These are phyloP conservation scores for Aspergillus mulundensis DNA, from an alignment of 495 filamentous ascomycete species.

Conservation along the genomic window DNA sequence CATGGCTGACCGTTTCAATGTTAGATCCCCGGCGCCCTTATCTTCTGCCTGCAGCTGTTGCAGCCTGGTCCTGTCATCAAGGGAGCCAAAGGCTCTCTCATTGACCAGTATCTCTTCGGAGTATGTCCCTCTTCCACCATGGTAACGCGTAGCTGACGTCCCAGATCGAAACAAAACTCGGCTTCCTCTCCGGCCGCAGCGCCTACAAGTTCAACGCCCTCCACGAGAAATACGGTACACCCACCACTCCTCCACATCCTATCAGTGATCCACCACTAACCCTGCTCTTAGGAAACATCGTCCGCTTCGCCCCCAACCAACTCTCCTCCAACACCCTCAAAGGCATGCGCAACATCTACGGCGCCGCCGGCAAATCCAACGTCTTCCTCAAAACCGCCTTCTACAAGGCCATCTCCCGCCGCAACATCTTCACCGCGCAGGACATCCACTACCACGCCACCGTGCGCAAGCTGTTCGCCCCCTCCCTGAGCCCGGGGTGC, in stretches of 20 bases:
- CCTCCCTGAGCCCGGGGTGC: conserved; percentile 19
- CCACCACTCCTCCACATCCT: too few species aligned
- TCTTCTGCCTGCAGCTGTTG: conserved; percentile 13
- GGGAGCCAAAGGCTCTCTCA: conserved; percentile 14
- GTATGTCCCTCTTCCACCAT: conserved; percentile 9
- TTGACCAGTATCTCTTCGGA: conserved; percentile 16
- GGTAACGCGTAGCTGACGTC: background rate
- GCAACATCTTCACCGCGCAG: conserved; percentile 25
- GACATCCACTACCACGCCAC: conserved; percentile 23
- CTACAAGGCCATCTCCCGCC: conserved; percentile 24
- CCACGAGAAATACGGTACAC: conserved; percentile 20
- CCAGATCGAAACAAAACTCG: conserved; percentile 20
- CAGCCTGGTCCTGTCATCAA: conserved; percentile 20
- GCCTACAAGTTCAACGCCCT: conserved; percentile 20
- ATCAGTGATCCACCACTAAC: too few species aligned
- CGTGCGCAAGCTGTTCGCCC: conserved; percentile 24
- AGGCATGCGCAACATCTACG: conserved; percentile 26
- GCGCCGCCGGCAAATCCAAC: conserved; percentile 17
- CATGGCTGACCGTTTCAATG: background rate
- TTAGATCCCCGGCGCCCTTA: conserved; percentile 18
- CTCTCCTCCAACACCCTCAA: conserved; percentile 26
- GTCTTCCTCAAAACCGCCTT: conserved; percentile 24
- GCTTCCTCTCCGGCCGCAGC: conserved; percentile 20
- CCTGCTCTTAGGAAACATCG: conserved; percentile 14
- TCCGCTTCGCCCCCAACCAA: conserved; percentile 22